phyloP scores from a whole-genome alignment of 306 rosid genomes.

The Mimosa bimucronata region DNA sequence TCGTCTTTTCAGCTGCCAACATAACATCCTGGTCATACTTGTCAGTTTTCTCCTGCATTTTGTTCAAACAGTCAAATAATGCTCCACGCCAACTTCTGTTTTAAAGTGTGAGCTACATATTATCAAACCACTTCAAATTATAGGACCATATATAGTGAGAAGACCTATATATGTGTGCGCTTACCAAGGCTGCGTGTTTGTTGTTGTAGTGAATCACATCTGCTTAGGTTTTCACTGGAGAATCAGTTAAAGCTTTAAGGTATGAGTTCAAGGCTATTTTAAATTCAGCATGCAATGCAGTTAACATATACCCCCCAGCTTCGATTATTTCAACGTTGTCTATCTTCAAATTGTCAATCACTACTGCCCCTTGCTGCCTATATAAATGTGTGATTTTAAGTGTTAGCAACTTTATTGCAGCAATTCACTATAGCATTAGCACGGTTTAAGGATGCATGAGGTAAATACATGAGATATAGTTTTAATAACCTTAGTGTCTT shows the following conservation, averaged over 20 bases:
- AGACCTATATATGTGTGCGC: neutral
- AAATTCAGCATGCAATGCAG: conserved; percentile 42
- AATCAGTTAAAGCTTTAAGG: conserved; percentile 45
- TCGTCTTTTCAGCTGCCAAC: conserved; percentile 42
- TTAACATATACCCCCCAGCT: conserved; percentile 29
- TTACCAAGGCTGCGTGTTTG: neutral
- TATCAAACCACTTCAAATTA: no score
- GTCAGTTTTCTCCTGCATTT: conserved; percentile 46
- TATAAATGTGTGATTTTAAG: conserved; percentile 5
- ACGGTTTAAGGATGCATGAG: neutral
- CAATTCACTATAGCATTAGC: neutral
- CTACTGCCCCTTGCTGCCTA: conserved; percentile 54
- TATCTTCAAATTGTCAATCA: conserved; percentile 53
- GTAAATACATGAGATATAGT: neutral
- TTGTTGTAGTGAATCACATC: neutral
- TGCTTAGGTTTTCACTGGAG: conserved; percentile 34
- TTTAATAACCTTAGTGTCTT: conserved; percentile 58
- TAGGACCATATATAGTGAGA: no score
- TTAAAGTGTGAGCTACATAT: no score
- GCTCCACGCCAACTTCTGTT: no score
- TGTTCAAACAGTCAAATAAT: neutral
- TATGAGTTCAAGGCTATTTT: conserved; percentile 53
- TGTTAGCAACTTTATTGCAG: neutral
- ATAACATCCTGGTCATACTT: conserved; percentile 42
- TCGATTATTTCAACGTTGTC: conserved; percentile 23